Conservation (phyloP, 371 early-diverging fungal species). For the Mucor racemosus region DNA sequence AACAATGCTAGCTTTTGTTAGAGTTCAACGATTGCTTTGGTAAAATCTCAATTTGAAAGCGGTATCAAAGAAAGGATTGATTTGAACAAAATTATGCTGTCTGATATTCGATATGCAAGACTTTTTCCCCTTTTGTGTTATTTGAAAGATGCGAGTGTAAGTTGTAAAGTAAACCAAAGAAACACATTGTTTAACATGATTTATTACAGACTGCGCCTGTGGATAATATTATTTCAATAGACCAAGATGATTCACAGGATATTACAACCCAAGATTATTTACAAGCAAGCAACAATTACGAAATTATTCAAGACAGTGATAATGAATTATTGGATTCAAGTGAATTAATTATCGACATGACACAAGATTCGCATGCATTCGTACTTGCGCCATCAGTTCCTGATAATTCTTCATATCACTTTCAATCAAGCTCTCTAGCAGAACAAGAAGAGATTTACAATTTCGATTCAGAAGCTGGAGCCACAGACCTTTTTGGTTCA, state of each 20-base stretch:
- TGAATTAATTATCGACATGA: neutral
- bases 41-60: neutral
- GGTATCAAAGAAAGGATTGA: neutral
- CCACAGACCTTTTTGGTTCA: neutral
- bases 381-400: neutral
- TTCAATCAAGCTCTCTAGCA: neutral
- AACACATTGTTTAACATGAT: neutral
- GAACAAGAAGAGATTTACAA: neutral
- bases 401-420: neutral
- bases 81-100: neutral
- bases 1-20: too few species aligned
- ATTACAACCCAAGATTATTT: too few species aligned
- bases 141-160: neutral
- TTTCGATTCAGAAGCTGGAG: neutral
- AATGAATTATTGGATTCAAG: too few species aligned
- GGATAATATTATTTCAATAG: neutral
- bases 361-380: neutral
- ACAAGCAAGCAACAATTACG: neutral
- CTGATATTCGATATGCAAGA: conserved; percentile 4
- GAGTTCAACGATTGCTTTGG: too few species aligned
- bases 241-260: neutral
- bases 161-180: neutral
- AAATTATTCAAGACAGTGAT: neutral
- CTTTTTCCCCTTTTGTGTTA: neutral
- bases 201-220: neutral